Percentiles rank a stretch among this genome's conserved stretches.
Conservation (phyloP, 1,139 yeast genomes). For the Diutina neorugosa region DNA sequence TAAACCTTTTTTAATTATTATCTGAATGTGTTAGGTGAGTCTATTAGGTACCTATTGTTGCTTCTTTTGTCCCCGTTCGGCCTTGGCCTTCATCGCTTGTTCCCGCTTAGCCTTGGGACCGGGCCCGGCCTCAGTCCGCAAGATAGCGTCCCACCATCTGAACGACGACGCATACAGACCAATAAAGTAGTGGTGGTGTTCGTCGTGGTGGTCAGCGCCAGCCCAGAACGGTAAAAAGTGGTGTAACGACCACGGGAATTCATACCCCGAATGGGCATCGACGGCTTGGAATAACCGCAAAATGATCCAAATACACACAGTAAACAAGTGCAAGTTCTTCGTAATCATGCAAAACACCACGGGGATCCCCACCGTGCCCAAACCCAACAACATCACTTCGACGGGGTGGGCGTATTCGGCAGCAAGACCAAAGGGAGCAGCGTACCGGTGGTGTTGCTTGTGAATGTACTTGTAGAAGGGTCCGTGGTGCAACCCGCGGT, state of each 20-base stretch:
- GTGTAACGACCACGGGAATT: constrained; percentile 38
- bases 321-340: constrained; percentile 27
- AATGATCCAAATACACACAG: constrained; percentile 30
- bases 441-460: constrained; percentile 37
- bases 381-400: constrained; percentile 32
- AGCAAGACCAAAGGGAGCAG: constrained; percentile 38
- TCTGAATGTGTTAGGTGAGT: no score
- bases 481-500: constrained; percentile 33
- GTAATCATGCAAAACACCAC: constrained; percentile 9
- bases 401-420: constrained; percentile 40
- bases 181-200: constrained; percentile 34
- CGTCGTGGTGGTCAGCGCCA: constrained; percentile 39
- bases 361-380: constrained; percentile 38
- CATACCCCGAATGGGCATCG: constrained; percentile 37
- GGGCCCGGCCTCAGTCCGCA: constrained; percentile 35
- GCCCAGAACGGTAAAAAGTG: constrained; percentile 37
- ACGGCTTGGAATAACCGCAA: constrained; percentile 36
- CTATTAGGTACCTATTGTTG: not conserved
- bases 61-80: not conserved
- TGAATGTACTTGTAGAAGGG: constrained; percentile 36
- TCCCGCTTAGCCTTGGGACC: constrained; percentile 17
- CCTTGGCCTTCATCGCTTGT: not conserved
- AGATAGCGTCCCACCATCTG: constrained; percentile 35
- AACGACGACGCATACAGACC: constrained; percentile 34
- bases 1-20: not conserved